Evolutionary conservation across 805 yeast species (phyloP), one percentile per base, ranked within the genome.

Genomic region (Wickerhamomyces tratensis): DNA sequence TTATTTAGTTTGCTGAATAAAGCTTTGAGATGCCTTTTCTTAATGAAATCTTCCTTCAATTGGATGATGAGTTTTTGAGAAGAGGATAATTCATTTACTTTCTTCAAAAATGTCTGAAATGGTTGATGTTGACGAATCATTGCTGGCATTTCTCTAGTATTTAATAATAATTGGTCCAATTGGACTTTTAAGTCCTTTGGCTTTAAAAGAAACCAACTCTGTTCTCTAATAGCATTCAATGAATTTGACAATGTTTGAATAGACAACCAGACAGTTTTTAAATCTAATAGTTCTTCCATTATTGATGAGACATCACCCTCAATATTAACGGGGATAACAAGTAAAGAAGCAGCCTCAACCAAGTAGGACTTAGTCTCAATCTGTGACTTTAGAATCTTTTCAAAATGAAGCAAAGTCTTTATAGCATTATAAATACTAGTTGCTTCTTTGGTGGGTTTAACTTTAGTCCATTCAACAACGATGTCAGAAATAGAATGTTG

Each of bases 41-140:
- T 73, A 47, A 89, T 58, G 0, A 77, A 70, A 0, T 71, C 82
- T 5, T 78, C 72, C 43, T 71, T 74, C 43, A 86, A 59, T 29
- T 68, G 52, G 43, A 67, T 62, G 12, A 73, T 49, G 38, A 69
- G 51, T 35, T 50, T 51, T 39, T 56, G 59, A 2, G 56, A 49
- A 11, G 35, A 37, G 9, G 53, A 45, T 1, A 55, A 35, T 2
- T 57, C 56, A 39, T 72, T 73, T 8, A 83, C 56, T 1, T 49
- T 46, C 8, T 54, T 56, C 47, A 77, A 78, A n/a, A 81, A 65
- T 15, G 71, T 70, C 47, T 75, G 80, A 56, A 80, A 81, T 0
- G 89, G 88, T 1, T 78, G 65, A 55, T 85, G 82, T 46, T 78
- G 87, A 7, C 86, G 68, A 26, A 82, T 67, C 13, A 72, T 67